phyloP scores from a whole-genome alignment of 495 filamentous ascomycete species.

The Niebla homalea region DNA sequence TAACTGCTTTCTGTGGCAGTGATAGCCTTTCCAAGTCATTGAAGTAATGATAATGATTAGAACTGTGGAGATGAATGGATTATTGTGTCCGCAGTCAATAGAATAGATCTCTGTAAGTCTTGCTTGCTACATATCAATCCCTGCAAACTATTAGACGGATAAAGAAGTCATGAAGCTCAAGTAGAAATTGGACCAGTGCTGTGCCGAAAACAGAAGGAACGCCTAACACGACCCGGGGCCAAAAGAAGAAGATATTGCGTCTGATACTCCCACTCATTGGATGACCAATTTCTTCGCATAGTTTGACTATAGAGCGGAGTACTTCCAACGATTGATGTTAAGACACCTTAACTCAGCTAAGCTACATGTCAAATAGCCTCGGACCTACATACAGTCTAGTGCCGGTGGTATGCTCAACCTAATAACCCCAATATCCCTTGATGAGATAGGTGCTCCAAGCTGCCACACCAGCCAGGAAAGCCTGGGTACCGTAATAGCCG shows the following conservation, averaged over 20 bases:
- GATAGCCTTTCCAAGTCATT: too few relatives aligned
- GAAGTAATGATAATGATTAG: too few relatives aligned
- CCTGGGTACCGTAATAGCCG: conserved; percentile 28
- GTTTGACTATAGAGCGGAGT: neutral
- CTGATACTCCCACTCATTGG: neutral
- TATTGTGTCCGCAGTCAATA: too few relatives aligned
- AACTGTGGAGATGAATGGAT: too few relatives aligned
- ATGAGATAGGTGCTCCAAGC: conserved; percentile 27
- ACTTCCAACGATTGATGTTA: neutral
- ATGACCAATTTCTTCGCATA: neutral
- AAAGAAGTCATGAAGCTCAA: too few relatives aligned
- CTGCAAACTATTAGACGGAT: too few relatives aligned
- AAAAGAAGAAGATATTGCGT: neutral
- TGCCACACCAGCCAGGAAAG: conserved; percentile 23
- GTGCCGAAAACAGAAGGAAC: too few relatives aligned
- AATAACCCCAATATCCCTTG: conserved; percentile 29
- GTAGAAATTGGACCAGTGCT: too few relatives aligned
- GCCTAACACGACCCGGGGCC: neutral
- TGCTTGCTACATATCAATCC: too few relatives aligned
- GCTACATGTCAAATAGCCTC: neutral
- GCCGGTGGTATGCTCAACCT: neutral
- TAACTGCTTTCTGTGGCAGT: too few relatives aligned
- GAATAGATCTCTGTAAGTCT: too few relatives aligned
- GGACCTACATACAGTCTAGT: neutral
- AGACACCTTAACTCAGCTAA: neutral